A percentile compares a stretch with the other conserved stretches of the same genome.
phyloP scores from a whole-genome alignment of 1,284 basidiomycete genomes.

The Amylostereum chailletii region DNA sequence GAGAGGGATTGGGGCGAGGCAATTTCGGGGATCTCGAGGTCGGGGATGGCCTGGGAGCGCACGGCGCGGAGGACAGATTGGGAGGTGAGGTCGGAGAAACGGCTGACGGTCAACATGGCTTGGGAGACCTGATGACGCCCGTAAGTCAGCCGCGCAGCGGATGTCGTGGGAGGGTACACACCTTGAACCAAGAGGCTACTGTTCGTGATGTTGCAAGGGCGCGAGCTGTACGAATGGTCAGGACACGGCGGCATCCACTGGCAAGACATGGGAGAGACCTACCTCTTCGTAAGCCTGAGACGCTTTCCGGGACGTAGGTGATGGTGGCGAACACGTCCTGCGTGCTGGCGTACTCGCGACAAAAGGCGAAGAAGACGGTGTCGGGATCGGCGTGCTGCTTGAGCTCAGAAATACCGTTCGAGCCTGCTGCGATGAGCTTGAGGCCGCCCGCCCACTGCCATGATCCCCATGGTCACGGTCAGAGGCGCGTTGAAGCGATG shows the following conservation, averaged over 20 bases:
- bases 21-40: not conserved
- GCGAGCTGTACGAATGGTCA: constrained; percentile 2
- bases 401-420: constrained; percentile 9
- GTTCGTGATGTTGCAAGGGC: constrained; percentile 8
- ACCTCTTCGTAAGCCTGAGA: constrained; percentile 10
- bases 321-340: constrained; percentile 6
- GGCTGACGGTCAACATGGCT: constrained; percentile 8
- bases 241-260: no score
- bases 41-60: not conserved
- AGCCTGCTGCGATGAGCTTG: constrained; percentile 10
- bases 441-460: constrained; percentile 10
- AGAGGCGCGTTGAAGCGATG: not conserved
- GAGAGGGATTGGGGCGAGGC: not conserved
- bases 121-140: constrained; percentile 5
- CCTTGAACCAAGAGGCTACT: constrained; percentile 13
- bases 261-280: not conserved
- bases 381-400: constrained; percentile 1
- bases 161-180: not conserved
- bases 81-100: constrained; percentile 5
- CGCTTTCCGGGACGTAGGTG: constrained; percentile 9
- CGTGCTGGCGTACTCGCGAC: constrained; percentile 4
- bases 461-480: not conserved
- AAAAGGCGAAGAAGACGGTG: constrained; percentile 10
- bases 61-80: constrained; percentile 7
- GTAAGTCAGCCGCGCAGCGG: not conserved